These are phyloP conservation scores for Suillus occidentalis DNA, from an alignment of 768 basidiomycete genomes.

Conservation along the genomic window DNA sequence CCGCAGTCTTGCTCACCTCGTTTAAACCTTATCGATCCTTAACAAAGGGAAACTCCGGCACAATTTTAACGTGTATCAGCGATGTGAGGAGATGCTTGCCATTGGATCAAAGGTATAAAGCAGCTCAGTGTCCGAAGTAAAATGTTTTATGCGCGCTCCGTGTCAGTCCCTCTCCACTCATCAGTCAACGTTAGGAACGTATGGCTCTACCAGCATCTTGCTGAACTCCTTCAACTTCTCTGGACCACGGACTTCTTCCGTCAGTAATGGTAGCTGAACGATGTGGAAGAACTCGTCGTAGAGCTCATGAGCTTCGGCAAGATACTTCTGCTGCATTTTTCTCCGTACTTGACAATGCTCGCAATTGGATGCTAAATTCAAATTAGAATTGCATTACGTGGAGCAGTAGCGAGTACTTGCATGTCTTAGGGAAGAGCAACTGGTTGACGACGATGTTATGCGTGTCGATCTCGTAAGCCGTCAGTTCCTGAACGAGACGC, in stretches of 20 bases:
- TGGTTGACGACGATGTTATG: constrained; percentile 99
- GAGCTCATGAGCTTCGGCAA: constrained; percentile 93
- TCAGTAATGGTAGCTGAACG: constrained; percentile 86
- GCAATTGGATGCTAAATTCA: constrained; percentile 75
- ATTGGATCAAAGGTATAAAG: constrained; percentile 5
- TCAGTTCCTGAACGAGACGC: constrained; percentile 93
- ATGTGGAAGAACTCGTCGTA: constrained; percentile 99
- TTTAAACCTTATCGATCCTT: not conserved
- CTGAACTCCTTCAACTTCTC: constrained; percentile 93
- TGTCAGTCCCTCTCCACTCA: not conserved
- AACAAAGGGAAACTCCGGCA: not conserved
- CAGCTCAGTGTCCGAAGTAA: not conserved
- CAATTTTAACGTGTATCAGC: not conserved
- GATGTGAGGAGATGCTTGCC: not conserved
- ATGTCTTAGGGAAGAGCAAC: constrained; percentile 87
- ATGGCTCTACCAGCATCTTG: constrained; percentile 86
- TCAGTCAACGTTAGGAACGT: constrained; percentile 45
- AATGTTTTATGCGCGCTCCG: not conserved
- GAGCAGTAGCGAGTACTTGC: constrained; percentile 43
- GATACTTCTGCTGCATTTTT: constrained; percentile 98
- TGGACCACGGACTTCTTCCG: constrained; percentile 95
- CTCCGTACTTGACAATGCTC: constrained; percentile 93
- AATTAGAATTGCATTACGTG: not conserved
- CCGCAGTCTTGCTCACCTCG: not conserved
- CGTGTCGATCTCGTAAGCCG: constrained; percentile 93